Conservation (phyloP, 208 protist genomes). For the Naegleria gruberi region DNA sequence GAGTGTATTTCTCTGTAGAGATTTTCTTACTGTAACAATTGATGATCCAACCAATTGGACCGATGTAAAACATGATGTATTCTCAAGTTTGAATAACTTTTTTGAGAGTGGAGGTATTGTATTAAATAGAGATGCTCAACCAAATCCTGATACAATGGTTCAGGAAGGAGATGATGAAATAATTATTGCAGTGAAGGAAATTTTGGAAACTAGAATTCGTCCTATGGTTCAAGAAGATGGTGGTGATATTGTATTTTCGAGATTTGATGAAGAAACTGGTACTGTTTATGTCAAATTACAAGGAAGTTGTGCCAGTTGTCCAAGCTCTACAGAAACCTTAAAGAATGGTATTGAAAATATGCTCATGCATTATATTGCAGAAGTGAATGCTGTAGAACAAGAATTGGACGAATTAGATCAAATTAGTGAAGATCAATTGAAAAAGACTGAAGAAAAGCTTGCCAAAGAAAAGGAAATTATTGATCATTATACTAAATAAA, state of each 20-base stretch:
- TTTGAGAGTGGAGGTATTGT: neutral
- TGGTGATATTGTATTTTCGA: conserved; percentile 75
- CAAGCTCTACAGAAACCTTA: conserved; percentile 69
- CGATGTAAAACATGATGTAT: neutral
- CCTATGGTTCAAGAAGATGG: conserved; percentile 75
- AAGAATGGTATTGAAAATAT: conserved; percentile 82
- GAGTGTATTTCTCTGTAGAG: neutral
- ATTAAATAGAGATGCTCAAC: conserved; percentile 24
- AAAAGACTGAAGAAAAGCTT: neutral
- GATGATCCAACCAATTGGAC: neutral
- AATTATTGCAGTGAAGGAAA: conserved; percentile 77
- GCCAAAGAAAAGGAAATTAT: neutral
- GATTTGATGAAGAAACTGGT: conserved; percentile 60
- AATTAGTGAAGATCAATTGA: neutral
- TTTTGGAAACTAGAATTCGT: conserved; percentile 70
- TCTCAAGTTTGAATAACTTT: conserved; percentile 8
- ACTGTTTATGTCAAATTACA: conserved; percentile 41
- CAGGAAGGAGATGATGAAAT: conserved; percentile 73
- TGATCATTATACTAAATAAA: neutral
- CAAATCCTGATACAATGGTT: conserved; percentile 73
- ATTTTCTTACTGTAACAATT: conserved; percentile 31
- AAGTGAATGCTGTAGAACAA: conserved; percentile 73
- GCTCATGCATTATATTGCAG: conserved; percentile 84
- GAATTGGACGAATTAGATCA: conserved; percentile 37
- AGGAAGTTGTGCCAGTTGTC: conserved; percentile 72